These are phyloP conservation scores for Neonectria coccinea DNA, from an alignment of 2,329 filamentous ascomycete species.

Conservation along the genomic window DNA sequence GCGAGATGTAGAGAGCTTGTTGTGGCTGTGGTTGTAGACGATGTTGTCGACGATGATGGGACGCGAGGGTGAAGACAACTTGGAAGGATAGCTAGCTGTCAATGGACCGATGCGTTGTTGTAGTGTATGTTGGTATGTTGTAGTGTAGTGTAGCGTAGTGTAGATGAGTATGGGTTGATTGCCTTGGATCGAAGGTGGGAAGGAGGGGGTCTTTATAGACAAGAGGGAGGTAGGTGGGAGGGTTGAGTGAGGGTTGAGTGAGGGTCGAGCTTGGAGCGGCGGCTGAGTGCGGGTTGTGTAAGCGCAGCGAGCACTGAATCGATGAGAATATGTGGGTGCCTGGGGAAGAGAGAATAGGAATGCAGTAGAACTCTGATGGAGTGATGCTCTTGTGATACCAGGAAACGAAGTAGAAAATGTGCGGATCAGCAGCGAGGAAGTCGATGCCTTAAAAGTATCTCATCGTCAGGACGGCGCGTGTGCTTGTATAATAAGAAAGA, in stretches of 20 bases:
- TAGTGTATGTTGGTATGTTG: not conserved
- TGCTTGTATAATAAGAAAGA: conserved; percentile 29
- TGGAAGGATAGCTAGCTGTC: conserved; percentile 23
- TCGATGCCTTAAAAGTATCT: conserved; percentile 38
- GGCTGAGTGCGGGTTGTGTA: conserved; percentile 30
- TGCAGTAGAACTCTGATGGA: conserved; percentile 7
- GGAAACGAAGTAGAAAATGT: conserved; percentile 36
- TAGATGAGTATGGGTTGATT: conserved; percentile 29
- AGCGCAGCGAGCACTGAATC: conserved; percentile 1
- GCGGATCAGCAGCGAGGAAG: conserved; percentile 30
- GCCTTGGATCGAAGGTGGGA: conserved; percentile 34
- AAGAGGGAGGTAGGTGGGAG: conserved; percentile 20
- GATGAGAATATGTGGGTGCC: conserved; percentile 36
- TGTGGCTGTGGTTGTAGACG: conserved; percentile 34
- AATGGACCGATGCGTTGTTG: conserved; percentile 18
- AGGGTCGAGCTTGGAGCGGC: conserved; percentile 13
- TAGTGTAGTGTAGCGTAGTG: conserved; percentile 9
- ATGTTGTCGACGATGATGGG: conserved; percentile 40
- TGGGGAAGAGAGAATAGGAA: conserved; percentile 27
- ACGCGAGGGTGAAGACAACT: conserved; percentile 36
- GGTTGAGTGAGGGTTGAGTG: conserved; percentile 12
- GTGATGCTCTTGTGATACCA: conserved; percentile 20
- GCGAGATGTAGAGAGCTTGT: conserved; percentile 27
- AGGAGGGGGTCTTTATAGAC: conserved; percentile 38
- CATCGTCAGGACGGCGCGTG: conserved; percentile 28